Evolutionary conservation across 202 grass and related monocot species (phyloP).

Genomic region (Panicum virgatum): DNA sequence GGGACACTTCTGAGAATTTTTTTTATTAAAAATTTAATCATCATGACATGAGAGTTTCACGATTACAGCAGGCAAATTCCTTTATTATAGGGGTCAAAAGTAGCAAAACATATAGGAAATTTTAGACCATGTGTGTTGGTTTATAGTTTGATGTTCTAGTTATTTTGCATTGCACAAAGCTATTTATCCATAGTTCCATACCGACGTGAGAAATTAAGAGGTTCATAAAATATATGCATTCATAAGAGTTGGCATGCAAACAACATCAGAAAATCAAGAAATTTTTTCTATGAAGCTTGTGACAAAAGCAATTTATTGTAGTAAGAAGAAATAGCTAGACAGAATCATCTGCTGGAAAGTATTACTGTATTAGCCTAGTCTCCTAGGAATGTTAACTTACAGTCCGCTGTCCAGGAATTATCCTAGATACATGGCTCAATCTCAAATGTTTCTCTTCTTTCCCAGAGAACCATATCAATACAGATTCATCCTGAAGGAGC

Average conservation of each 20-base stretch:
- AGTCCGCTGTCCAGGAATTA: constrained; percentile 98
- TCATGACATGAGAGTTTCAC: no score
- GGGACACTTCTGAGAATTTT: background rate
- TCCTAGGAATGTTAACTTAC: constrained; percentile 56
- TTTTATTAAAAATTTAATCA: constrained; percentile 22
- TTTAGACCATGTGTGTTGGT: background rate
- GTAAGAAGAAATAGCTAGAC: constrained; percentile 15
- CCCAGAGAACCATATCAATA: constrained; percentile 99
- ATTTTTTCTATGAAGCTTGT: background rate
- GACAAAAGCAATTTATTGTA: background rate
- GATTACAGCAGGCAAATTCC: no score
- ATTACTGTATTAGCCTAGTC: background rate
- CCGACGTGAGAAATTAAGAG: background rate
- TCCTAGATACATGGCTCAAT: constrained; percentile 96
- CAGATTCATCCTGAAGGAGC: constrained; percentile 82
- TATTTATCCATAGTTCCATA: background rate
- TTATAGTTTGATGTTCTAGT: background rate
- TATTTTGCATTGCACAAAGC: background rate
- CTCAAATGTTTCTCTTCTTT: constrained; percentile 99
- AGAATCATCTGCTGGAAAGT: background rate
- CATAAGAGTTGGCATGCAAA: constrained; percentile 1
- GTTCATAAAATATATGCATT: background rate
- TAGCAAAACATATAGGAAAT: background rate
- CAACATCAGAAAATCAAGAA: background rate
- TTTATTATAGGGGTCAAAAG: no score